Conservation (phyloP, 2,329 filamentous ascomycete species). For the Coniella lustricola region DNA sequence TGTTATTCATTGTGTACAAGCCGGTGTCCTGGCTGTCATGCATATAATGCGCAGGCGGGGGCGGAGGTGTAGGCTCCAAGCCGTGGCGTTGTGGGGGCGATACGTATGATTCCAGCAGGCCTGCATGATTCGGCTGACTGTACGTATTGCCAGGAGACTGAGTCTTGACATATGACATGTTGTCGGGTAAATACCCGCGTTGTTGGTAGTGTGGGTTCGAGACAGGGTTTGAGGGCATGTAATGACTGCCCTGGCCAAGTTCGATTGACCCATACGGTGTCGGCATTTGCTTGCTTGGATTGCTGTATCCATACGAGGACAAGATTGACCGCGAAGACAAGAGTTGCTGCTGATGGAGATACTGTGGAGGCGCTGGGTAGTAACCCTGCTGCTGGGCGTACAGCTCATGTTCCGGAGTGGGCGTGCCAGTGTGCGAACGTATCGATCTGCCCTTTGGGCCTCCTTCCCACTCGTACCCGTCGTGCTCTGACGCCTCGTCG, state of each 20-base stretch:
- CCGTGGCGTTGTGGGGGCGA: constrained; percentile 15
- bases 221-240: constrained; percentile 21
- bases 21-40: background rate
- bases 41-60: constrained; percentile 6
- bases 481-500: constrained; percentile 35
- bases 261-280: constrained; percentile 27
- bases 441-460: constrained; percentile 25
- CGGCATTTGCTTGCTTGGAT: constrained; percentile 31
- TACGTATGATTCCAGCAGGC: constrained; percentile 16
- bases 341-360: constrained; percentile 15
- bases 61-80: constrained; percentile 15
- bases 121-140: constrained; percentile 12
- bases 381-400: constrained; percentile 8
- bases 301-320: constrained; percentile 29
- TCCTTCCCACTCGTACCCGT: constrained; percentile 37
- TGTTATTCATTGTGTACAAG: constrained; percentile 2
- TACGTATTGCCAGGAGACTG: constrained; percentile 25
- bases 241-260: constrained; percentile 8
- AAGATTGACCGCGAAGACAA: constrained; percentile 18
- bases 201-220: constrained; percentile 21
- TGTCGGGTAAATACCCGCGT: constrained; percentile 20
- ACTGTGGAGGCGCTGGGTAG: constrained; percentile 19
- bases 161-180: constrained; percentile 28
- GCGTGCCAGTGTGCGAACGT: constrained; percentile 25
- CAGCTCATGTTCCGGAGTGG: constrained; percentile 26